Conservation (phyloP, 2,329 filamentous ascomycete genomes). For the Aspergillus pseudoterreus region DNA sequence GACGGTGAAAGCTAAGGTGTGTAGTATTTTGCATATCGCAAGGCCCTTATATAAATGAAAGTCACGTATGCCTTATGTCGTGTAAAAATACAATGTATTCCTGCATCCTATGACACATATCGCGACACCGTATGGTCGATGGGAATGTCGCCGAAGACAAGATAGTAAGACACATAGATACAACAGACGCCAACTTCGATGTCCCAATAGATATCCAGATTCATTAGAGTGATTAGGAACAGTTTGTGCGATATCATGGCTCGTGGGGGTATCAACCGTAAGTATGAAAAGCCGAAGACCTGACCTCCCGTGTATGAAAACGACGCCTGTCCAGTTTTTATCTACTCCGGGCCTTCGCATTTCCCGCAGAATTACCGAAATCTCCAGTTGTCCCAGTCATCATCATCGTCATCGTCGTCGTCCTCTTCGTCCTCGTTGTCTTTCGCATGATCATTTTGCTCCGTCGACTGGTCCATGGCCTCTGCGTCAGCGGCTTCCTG, state of each 20-base stretch:
- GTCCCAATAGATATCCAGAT: conserved; percentile 7
- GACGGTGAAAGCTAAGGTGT: not conserved
- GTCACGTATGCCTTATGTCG: not conserved
- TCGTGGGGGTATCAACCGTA: conserved; percentile 34
- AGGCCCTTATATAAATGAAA: not conserved
- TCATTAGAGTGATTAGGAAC: conserved; percentile 13
- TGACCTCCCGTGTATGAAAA: conserved; percentile 21
- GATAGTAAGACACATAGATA: not conserved
- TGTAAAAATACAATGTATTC: not conserved
- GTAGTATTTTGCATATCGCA: not conserved
- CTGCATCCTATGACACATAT: not conserved
- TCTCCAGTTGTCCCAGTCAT: conserved; percentile 45
- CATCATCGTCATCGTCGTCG: conserved; percentile 54
- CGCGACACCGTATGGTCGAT: too few relatives aligned
- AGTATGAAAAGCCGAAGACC: conserved; percentile 23
- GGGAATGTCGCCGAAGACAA: too few relatives aligned
- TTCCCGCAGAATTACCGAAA: conserved; percentile 26
- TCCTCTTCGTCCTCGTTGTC: conserved; percentile 27
- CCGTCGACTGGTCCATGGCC: conserved; percentile 23
- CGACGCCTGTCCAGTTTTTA: conserved; percentile 19
- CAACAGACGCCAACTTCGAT: not conserved
- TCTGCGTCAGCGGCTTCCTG: conserved; percentile 23
- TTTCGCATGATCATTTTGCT: conserved; percentile 41
- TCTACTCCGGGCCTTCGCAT: conserved; percentile 14
- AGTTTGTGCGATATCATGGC: conserved; percentile 16